Evolutionary conservation across 2,329 filamentous ascomycete species (phyloP).

Genomic region (Colletotrichum brevisporum): DNA sequence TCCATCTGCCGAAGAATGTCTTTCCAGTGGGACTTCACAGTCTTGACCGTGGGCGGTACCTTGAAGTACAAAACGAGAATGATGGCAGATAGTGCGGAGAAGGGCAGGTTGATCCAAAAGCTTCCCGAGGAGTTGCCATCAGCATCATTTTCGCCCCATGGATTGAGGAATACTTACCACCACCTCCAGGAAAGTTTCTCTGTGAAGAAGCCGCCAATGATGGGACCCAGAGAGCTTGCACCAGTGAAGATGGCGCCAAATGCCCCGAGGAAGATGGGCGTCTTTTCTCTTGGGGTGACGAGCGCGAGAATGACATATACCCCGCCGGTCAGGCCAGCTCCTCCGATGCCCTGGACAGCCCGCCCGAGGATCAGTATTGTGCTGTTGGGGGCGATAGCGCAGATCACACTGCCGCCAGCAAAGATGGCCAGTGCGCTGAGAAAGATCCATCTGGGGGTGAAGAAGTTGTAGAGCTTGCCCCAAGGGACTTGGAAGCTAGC

Average conservation of each 20-base stretch:
- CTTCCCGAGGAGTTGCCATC: too few species aligned
- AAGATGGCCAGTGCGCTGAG: constrained; percentile 48
- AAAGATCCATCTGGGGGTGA: constrained; percentile 48
- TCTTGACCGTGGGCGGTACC: too few species aligned
- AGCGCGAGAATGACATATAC: constrained; percentile 73
- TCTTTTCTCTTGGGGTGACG: constrained; percentile 64
- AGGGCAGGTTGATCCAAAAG: too few species aligned
- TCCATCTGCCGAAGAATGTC: too few species aligned
- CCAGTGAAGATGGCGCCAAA: constrained; percentile 67
- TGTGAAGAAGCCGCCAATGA: background rate
- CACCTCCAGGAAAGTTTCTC: too few species aligned
- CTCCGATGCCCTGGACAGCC: constrained; percentile 52
- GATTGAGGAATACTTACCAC: too few species aligned
- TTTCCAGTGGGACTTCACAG: too few species aligned
- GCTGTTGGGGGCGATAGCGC: constrained; percentile 52
- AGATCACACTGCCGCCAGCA: constrained; percentile 52
- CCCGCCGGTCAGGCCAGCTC: constrained; percentile 52
- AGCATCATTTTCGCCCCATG: too few species aligned
- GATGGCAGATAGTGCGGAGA: too few species aligned
- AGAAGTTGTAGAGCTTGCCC: constrained; percentile 50
- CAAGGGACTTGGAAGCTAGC: constrained; percentile 47
- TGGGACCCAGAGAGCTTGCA: constrained; percentile 4
- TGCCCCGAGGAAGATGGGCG: constrained; percentile 51
- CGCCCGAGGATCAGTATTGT: constrained; percentile 54
- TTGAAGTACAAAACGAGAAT: too few species aligned